A percentile compares a stretch with the other conserved stretches of the same genome.
Conservation (phyloP, 805 yeast genomes). For the Ogataea methylovora region DNA sequence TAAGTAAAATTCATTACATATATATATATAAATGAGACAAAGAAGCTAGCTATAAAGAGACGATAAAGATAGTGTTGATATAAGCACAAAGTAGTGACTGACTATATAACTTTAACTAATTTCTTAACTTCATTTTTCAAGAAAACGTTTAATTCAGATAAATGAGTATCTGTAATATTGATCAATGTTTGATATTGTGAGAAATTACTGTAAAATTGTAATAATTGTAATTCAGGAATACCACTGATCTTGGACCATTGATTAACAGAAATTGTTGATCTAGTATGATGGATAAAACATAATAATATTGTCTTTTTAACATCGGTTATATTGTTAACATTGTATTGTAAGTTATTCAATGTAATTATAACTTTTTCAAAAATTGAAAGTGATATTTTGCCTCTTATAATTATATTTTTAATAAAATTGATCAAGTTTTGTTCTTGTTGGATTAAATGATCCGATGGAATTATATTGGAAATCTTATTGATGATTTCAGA, state of each 20-base stretch:
- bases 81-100: too few species aligned
- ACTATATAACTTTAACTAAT: background rate
- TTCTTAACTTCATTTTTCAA: background rate
- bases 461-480: background rate
- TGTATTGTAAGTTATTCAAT: background rate
- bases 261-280: background rate
- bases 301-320: background rate
- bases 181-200: too few species aligned
- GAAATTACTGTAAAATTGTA: too few species aligned
- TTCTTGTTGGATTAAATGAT: background rate
- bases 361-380: background rate
- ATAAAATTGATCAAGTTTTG: background rate
- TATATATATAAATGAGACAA: too few species aligned
- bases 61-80: too few species aligned
- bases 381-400: background rate
- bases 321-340: background rate
- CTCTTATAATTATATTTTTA: background rate
- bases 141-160: background rate
- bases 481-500: too few species aligned
- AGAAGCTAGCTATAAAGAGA: too few species aligned
- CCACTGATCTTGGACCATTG: background rate
- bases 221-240: background rate
- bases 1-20: too few species aligned
- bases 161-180: background rate
- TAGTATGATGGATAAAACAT: background rate